Evolutionary conservation across 2,329 filamentous ascomycete species (phyloP), one percentile per base, ranked within the genome.

Genomic region (Ophiostoma montium): DNA sequence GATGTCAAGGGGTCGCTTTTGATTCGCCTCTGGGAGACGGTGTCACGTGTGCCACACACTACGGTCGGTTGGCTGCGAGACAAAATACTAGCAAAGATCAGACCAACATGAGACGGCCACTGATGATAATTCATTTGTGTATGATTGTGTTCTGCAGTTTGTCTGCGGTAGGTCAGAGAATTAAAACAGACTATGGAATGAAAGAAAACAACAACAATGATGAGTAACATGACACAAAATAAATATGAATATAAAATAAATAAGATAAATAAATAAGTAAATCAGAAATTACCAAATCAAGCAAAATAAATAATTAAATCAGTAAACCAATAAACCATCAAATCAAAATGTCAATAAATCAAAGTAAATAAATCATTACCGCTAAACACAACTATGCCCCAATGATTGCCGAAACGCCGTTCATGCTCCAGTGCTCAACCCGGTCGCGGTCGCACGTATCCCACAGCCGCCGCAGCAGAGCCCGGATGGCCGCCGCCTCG

Each of bases 361-460:
- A 46, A n/a, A 13, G 31, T n/a, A 19, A 10, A 35, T 12, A 36
- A 30, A n/a, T 7, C 15, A 12, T 10, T 3, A 18, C 13, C 33
- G 11, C 32, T 36, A 30, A 31, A 12, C 13, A 23, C 21, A 11
- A 19, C 23, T 15, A 18, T 5, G 38, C 35, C 13, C 45, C 49
- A 35, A 51, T 41, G 19, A 41, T 50, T 21, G 52, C 49, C 13
- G 15, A 45, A 1, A 66, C 54, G 35, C 71, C 69, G 1, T 70
- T 67, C 56, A 71, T 71, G 58, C 80, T 84, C 86, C 86, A 92
- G 21, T 64, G 67, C 50, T 66, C 65, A 10, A 87, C 72, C 56
- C 79, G 77, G n/a, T 74, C 71, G 52, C 72, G 70, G 59, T 88
- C 82, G 58, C 80, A 82, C 3, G 75, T 82, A 51, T 79, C 71